phyloP scores from a whole-genome alignment of 805 yeast genomes.

The Debaryomyces maramus region DNA sequence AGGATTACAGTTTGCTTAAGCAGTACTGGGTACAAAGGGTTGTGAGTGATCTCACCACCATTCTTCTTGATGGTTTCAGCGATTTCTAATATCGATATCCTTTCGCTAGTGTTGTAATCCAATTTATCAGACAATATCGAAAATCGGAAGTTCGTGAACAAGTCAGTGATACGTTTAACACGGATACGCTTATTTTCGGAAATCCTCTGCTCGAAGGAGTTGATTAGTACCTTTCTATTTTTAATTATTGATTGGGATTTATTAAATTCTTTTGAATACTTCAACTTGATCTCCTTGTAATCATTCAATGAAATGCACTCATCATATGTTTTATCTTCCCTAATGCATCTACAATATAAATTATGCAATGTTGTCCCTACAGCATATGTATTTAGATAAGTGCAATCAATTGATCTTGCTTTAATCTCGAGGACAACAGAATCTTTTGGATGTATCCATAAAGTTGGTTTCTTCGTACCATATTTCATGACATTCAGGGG shows the following conservation, averaged over 20 bases:
- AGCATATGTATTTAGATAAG: conserved; percentile 48
- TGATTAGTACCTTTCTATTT: conserved; percentile 18
- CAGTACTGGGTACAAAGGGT: conserved; percentile 6
- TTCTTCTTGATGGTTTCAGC: conserved; percentile 36
- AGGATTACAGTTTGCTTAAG: conserved; percentile 18
- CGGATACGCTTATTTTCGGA: conserved; percentile 9
- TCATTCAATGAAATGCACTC: conserved; percentile 58
- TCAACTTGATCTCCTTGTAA: conserved; percentile 40
- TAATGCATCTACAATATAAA: conserved; percentile 65
- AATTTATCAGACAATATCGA: conserved; percentile 54
- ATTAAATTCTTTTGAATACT: conserved; percentile 21
- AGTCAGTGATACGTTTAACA: conserved; percentile 16
- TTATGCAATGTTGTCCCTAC: conserved; percentile 72
- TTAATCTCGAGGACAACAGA: conserved; percentile 81
- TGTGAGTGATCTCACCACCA: conserved; percentile 49
- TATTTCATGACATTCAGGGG: conserved; percentile 47
- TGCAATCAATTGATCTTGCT: conserved; percentile 67
- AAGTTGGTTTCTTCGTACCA: conserved; percentile 62
- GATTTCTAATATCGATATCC: conserved; percentile 38
- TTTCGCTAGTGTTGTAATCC: conserved; percentile 18
- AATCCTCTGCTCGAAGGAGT: conserved; percentile 11
- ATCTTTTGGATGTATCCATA: conserved; percentile 78
- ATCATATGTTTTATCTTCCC: conserved; percentile 67
- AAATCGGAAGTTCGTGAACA: conserved; percentile 51
- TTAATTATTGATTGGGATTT: conserved; percentile 31